phyloP scores from a whole-genome alignment of 805 yeast genomes.

The Pichia gijzeniarum region DNA sequence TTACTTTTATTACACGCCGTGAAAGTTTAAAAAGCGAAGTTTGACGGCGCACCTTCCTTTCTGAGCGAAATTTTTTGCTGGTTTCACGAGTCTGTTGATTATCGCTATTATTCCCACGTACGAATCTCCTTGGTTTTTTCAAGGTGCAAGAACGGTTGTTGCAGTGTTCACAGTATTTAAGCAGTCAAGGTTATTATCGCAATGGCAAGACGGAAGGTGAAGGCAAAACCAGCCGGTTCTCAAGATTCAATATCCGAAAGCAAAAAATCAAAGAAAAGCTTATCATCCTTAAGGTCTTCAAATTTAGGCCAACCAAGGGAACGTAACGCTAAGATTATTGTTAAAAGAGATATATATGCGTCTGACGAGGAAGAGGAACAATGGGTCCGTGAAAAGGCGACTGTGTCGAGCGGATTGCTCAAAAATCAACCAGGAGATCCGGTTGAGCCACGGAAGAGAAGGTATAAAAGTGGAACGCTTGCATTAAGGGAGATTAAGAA shows the following conservation, averaged over 20 bases:
- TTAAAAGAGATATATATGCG: conserved; percentile 8
- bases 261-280: neutral
- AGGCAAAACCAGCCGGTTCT: neutral
- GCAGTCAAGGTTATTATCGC: neutral
- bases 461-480: conserved; percentile 56
- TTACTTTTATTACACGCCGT: no score
- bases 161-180: no score
- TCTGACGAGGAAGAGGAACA: conserved; percentile 7
- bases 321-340: neutral
- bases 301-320: neutral
- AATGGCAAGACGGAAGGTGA: conserved; percentile 10
- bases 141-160: no score
- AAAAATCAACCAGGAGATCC: conserved; percentile 55
- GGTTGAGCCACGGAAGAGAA: conserved; percentile 28
- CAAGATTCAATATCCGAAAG: neutral
- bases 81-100: no score
- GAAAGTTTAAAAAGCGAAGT: no score
- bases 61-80: conserved; percentile 1
- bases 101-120: no score
- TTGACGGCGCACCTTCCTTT: neutral
- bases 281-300: neutral
- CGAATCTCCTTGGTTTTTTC: no score
- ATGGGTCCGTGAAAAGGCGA: neutral
- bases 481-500: conserved; percentile 65
- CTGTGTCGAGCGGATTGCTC: conserved; percentile 28